phyloP scores from a whole-genome alignment of 768 basidiomycete genomes.

The Lentinula aciculospora region DNA sequence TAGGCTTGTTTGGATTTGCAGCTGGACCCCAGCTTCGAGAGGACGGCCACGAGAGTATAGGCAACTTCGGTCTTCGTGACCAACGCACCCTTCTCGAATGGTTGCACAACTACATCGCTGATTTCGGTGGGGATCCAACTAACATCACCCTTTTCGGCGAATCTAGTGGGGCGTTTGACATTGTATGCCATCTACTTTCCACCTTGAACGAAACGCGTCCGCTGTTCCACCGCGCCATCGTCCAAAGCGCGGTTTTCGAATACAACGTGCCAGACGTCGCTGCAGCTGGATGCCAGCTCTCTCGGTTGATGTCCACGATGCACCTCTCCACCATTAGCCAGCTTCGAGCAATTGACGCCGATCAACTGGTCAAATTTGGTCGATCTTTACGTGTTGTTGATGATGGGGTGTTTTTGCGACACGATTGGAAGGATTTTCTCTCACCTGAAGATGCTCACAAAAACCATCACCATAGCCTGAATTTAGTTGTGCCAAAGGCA shows the following conservation, averaged over 20 bases:
- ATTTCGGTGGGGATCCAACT: constrained; percentile 64
- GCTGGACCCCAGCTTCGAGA: constrained; percentile 59
- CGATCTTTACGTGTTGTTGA: constrained; percentile 55
- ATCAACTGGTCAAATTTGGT: constrained; percentile 49
- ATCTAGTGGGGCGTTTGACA: constrained; percentile 51
- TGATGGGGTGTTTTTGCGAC: constrained; percentile 64
- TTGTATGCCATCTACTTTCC: constrained; percentile 61
- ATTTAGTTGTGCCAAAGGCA: constrained; percentile 15
- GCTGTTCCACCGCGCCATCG: constrained; percentile 66
- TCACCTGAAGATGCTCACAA: constrained; percentile 27
- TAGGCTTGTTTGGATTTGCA: constrained; percentile 76
- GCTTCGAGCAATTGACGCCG: constrained; percentile 52
- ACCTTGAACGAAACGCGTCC: constrained; percentile 51
- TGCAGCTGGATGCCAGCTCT: constrained; percentile 62
- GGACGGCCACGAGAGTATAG: constrained; percentile 70
- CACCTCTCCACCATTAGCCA: constrained; percentile 52
- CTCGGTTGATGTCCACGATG: constrained; percentile 54
- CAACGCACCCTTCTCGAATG: constrained; percentile 62
- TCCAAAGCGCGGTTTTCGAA: constrained; percentile 69
- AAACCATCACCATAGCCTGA: constrained; percentile 19
- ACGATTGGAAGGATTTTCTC: constrained; percentile 49
- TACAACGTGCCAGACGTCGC: constrained; percentile 53
- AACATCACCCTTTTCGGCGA: constrained; percentile 50
- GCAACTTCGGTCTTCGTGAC: constrained; percentile 75
- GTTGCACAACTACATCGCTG: constrained; percentile 51